Percentiles rank a stretch among this genome's conserved stretches.
Evolutionary conservation across 2,329 filamentous ascomycete genomes (phyloP).

Genomic region (Diaporthe sp.): DNA sequence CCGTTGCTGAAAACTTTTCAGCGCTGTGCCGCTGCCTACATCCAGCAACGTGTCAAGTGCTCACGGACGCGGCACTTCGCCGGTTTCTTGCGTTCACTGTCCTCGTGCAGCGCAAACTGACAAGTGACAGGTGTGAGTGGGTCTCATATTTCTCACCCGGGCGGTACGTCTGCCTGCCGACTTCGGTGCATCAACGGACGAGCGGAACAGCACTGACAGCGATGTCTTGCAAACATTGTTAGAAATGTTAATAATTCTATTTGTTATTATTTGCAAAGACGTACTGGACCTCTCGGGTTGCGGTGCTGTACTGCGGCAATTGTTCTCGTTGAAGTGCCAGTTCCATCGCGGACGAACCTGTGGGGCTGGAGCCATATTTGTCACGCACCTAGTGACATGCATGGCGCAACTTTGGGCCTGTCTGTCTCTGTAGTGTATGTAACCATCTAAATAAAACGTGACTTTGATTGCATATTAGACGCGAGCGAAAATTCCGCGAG

Average conservation of each 20-base stretch:
- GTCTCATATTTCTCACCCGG: constrained; percentile 12
- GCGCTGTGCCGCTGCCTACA: constrained; percentile 7
- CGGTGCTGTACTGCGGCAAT: background rate
- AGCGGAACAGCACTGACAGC: background rate
- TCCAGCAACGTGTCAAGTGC: constrained; percentile 31
- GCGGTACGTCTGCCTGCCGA: constrained; percentile 10
- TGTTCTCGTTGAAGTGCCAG: background rate
- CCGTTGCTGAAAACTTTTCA: background rate
- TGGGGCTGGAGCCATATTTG: constrained; percentile 9
- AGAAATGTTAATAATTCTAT: background rate
- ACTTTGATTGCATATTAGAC: background rate
- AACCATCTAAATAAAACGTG: background rate
- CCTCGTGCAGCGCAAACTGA: constrained; percentile 27
- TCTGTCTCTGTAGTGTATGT: background rate
- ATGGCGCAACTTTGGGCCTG: constrained; percentile 14
- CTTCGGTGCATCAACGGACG: constrained; percentile 27
- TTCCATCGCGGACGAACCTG: constrained; percentile 6
- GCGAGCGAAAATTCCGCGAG: background rate
- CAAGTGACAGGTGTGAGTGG: constrained; percentile 32
- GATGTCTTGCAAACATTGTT: background rate
- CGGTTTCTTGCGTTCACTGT: constrained; percentile 5
- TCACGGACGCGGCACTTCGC: constrained; percentile 3
- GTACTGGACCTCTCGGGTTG: background rate
- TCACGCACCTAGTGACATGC: background rate
- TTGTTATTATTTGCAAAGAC: background rate